Conservation (phyloP, 2,329 filamentous ascomycete species). For the Talaromyces pinophilus region DNA sequence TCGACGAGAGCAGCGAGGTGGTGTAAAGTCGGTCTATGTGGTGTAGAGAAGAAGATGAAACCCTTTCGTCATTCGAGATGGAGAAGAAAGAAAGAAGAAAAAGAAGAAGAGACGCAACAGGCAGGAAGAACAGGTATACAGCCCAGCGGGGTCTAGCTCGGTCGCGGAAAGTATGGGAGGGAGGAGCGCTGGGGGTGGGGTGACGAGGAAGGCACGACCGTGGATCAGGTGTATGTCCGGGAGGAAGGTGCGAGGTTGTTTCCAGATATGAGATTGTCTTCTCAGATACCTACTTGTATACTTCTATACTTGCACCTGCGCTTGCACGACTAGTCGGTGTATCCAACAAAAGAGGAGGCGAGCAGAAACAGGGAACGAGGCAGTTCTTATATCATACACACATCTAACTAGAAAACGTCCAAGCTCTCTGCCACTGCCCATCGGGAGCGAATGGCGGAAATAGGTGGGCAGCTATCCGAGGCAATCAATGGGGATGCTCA, state of each 20-base stretch:
- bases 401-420: neutral
- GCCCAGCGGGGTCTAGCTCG: constrained; percentile 6
- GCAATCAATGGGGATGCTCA: constrained; percentile 1
- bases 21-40: neutral
- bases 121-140: neutral
- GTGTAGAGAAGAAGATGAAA: neutral
- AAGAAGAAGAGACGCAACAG: neutral
- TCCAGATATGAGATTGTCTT: neutral
- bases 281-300: too few relatives aligned
- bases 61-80: neutral
- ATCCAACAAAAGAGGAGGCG: neutral
- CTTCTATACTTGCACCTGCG: neutral
- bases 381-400: constrained; percentile 2
- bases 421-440: neutral
- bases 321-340: neutral
- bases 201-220: constrained; percentile 14
- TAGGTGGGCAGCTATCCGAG: constrained; percentile 14
- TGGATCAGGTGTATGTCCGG: neutral
- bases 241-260: neutral
- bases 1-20: neutral
- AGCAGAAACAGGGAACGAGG: neutral
- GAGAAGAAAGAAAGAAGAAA: neutral
- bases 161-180: constrained; percentile 15
- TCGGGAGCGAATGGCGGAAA: constrained; percentile 1
- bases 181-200: constrained; percentile 7